These are phyloP conservation scores for Fragaria vesca DNA, from an alignment of 306 rosid species.

Conservation along the genomic window DNA sequence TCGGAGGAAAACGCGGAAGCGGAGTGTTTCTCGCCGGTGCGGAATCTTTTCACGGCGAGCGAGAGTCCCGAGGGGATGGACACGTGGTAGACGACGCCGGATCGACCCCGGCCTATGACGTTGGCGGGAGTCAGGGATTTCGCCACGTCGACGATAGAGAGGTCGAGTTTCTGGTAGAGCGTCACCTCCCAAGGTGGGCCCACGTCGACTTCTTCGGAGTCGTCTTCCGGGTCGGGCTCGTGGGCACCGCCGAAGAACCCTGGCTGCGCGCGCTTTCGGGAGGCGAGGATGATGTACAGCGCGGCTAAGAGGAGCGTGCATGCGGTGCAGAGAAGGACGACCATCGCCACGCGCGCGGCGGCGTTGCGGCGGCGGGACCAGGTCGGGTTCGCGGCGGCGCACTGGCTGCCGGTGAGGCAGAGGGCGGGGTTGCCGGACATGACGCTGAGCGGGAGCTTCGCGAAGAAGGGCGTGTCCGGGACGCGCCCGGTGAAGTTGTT, in stretches of 20 bases:
- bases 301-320: constrained; percentile 69
- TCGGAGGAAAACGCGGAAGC: constrained; percentile 82
- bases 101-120: constrained; percentile 73
- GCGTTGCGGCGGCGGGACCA: constrained; percentile 28
- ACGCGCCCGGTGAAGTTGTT: constrained; percentile 75
- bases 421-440: constrained; percentile 70
- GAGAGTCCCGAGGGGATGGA: constrained; percentile 43
- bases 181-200: constrained; percentile 93
- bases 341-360: constrained; percentile 83
- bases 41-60: constrained; percentile 70
- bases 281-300: constrained; percentile 54
- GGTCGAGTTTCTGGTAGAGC: constrained; percentile 82
- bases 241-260: constrained; percentile 33
- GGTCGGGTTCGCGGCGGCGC: constrained; percentile 19
- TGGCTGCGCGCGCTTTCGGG: constrained; percentile 30
- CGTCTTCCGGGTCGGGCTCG: constrained; percentile 43
- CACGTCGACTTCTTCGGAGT: constrained; percentile 64
- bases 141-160: constrained; percentile 72
- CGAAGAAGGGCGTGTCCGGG: constrained; percentile 81
- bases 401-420: constrained; percentile 56
- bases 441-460: constrained; percentile 68
- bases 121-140: constrained; percentile 50
- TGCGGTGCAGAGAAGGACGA: constrained; percentile 66
- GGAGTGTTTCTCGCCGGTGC: constrained; percentile 54
- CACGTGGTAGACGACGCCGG: constrained; percentile 77